A percentile compares a stretch with the other conserved stretches of the same genome.
phyloP scores from a whole-genome alignment of 257 asterid genomes.

The Lantana camara region DNA sequence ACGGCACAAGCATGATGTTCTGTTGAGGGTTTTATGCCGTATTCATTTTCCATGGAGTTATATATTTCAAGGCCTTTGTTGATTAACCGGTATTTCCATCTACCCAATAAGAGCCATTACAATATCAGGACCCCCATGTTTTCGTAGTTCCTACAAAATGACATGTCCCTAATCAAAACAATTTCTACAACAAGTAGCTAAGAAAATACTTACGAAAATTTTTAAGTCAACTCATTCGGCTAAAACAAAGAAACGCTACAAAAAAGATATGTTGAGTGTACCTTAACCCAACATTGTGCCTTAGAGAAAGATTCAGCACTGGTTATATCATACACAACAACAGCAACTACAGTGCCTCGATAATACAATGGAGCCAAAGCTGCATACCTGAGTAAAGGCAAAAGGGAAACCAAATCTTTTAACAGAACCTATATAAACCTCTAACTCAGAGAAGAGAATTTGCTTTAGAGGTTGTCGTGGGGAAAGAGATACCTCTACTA shows the following conservation, averaged over 20 bases:
- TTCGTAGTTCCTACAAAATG: slow-evolving; percentile 59
- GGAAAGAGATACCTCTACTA: slow-evolving; percentile 1
- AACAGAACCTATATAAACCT: slow-evolving; percentile 15
- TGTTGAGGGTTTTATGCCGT: slow-evolving; percentile 55
- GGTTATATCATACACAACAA: slow-evolving; percentile 86
- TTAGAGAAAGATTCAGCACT: slow-evolving; percentile 83
- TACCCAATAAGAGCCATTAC: slow-evolving; percentile 84
- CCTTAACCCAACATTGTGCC: slow-evolving; percentile 95
- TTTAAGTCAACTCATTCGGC: not conserved
- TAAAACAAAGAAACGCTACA: not conserved
- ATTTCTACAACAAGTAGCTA: too few relatives aligned
- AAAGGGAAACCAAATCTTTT: slow-evolving; percentile 20
- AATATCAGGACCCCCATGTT: slow-evolving; percentile 77
- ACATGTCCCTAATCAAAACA: too few relatives aligned
- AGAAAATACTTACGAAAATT: not conserved
- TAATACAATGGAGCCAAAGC: slow-evolving; percentile 87
- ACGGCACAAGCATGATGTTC: slow-evolving; percentile 82
- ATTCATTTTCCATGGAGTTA: slow-evolving; percentile 59
- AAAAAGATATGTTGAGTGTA: slow-evolving; percentile 24
- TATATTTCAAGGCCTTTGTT: slow-evolving; percentile 70
- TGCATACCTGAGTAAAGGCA: slow-evolving; percentile 57
- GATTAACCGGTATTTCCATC: too few relatives aligned
- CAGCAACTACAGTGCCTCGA: slow-evolving; percentile 93
- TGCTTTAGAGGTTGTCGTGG: not conserved
- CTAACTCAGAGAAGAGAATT: slow-evolving; percentile 2